These are phyloP conservation scores for Fusarium albosuccineum DNA, from an alignment of 2,329 filamentous ascomycete species.

Conservation along the genomic window DNA sequence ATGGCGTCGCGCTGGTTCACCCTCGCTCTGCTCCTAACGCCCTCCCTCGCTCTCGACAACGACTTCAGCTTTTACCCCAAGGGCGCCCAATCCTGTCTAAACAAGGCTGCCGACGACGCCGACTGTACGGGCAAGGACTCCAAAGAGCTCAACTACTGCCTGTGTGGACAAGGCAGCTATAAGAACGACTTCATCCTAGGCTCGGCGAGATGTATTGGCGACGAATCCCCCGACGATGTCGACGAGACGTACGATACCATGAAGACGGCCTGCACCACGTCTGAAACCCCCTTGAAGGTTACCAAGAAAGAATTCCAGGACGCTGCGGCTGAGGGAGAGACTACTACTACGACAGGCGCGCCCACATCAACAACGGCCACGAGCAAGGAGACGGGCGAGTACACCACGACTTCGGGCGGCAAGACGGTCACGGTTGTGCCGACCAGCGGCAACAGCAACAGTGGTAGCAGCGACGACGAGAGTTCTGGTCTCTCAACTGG, in stretches of 20 bases:
- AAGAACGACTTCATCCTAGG: constrained; percentile 62
- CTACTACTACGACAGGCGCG: constrained; percentile 1
- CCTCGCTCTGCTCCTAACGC: constrained; percentile 46
- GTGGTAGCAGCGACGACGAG: neutral
- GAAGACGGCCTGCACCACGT: constrained; percentile 58
- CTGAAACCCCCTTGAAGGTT: constrained; percentile 59
- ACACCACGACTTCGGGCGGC: constrained; percentile 28
- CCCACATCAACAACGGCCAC: constrained; percentile 16
- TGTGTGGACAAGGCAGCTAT: constrained; percentile 58
- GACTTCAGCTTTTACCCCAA: constrained; percentile 53
- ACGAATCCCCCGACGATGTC: constrained; percentile 52
- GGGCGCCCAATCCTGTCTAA: constrained; percentile 56
- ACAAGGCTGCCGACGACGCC: constrained; percentile 54
- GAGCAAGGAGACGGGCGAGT: constrained; percentile 10
- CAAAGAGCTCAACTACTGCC: constrained; percentile 60
- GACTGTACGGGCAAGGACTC: constrained; percentile 57
- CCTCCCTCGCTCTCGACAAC: constrained; percentile 43
- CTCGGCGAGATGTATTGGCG: constrained; percentile 61
- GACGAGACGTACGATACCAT: constrained; percentile 59
- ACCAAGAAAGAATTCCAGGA: constrained; percentile 57
- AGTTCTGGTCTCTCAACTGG: constrained; percentile 50
- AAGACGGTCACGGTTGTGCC: constrained; percentile 24
- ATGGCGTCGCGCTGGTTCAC: constrained; percentile 50
- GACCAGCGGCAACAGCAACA: constrained; percentile 15
- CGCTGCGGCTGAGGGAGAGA: constrained; percentile 32